These are phyloP conservation scores for Trichoderma reesei DNA, from an alignment of 495 filamentous ascomycete species.

Conservation along the genomic window DNA sequence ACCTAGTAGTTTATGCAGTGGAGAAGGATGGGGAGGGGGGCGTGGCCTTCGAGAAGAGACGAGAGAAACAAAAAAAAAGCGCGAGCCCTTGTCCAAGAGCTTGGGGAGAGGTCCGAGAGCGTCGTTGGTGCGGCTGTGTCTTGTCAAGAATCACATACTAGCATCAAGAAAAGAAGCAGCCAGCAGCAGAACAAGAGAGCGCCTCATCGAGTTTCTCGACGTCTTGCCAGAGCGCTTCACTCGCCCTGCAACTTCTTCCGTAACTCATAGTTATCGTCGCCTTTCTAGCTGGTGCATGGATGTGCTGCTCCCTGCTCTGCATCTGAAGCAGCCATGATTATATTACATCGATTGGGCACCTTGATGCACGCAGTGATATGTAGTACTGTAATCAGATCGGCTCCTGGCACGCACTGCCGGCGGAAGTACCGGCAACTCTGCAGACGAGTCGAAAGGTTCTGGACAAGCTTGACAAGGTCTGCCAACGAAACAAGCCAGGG, in stretches of 20 bases:
- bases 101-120: neutral
- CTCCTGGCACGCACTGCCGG: neutral
- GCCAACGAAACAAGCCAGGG: neutral
- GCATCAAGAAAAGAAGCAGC: too few species aligned
- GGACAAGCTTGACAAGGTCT: neutral
- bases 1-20: neutral
- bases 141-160: too few species aligned
- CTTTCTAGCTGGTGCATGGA: too few species aligned
- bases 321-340: too few species aligned
- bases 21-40: neutral
- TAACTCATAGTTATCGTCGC: too few species aligned
- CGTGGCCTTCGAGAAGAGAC: neutral
- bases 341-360: too few species aligned
- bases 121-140: too few species aligned
- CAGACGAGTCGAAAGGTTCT: neutral
- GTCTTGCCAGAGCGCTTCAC: too few species aligned
- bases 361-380: neutral
- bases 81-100: neutral
- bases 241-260: too few species aligned
- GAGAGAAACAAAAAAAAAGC: neutral
- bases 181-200: too few species aligned
- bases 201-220: too few species aligned
- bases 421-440: neutral
- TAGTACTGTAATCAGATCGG: neutral
- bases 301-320: too few species aligned